Percentiles rank a stretch among this genome's conserved stretches.
These are phyloP conservation scores for Thielaviopsis musarum DNA, from an alignment of 2,329 filamentous ascomycete species.

Conservation along the genomic window DNA sequence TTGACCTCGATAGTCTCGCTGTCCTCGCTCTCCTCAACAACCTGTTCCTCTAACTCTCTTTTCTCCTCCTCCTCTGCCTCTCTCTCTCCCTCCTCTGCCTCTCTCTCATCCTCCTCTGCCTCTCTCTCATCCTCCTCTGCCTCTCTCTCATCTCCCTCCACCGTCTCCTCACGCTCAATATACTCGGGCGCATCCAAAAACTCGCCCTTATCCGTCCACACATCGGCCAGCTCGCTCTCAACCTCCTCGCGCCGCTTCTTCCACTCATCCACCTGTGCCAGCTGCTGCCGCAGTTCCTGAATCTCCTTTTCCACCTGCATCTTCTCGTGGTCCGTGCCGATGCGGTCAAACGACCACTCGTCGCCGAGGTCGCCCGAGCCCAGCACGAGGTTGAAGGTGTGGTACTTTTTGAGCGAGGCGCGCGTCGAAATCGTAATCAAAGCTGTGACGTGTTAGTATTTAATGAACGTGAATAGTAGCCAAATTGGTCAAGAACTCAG, in stretches of 20 bases:
- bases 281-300: conserved; percentile 60
- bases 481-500: not conserved
- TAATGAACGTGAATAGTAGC: no score
- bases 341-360: conserved; percentile 83
- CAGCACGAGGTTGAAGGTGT: conserved; percentile 77
- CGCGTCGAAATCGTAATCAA: conserved; percentile 92
- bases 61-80: not conserved
- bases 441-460: conserved; percentile 29
- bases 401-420: conserved; percentile 87
- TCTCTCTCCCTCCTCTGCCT: not conserved
- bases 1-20: conserved; percentile 2
- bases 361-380: conserved; percentile 67
- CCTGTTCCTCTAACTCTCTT: not conserved
- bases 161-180: conserved; percentile 15
- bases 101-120: not conserved
- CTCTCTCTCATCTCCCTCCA: not conserved
- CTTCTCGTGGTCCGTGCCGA: conserved; percentile 87
- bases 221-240: conserved; percentile 56
- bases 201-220: conserved; percentile 40
- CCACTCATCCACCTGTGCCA: conserved; percentile 73
- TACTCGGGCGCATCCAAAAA: conserved; percentile 32
- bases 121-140: not conserved
- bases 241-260: conserved; percentile 64
- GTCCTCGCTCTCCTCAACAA: not conserved
- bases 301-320: conserved; percentile 84